These are phyloP conservation scores for Solanum hybrid DNA, from an alignment of 305 asterid genomes.

Conservation along the genomic window DNA sequence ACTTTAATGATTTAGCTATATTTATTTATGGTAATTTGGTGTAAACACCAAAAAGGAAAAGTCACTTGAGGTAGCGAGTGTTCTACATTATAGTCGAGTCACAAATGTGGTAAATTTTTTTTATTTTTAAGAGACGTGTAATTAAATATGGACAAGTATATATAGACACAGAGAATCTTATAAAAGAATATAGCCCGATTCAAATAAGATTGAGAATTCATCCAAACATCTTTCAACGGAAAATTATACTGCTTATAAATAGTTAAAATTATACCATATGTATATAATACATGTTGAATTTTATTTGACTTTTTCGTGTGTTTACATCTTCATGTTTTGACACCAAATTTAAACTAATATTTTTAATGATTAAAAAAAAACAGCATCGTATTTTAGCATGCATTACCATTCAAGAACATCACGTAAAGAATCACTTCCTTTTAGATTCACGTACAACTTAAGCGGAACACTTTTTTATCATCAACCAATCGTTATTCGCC, in stretches of 20 bases:
- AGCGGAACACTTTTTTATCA: neutral
- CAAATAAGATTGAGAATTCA: neutral
- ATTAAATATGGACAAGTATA: neutral
- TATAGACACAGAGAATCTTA: neutral
- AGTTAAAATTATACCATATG: too few species aligned
- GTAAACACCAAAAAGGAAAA: neutral
- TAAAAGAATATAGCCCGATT: neutral
- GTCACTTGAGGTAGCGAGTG: neutral
- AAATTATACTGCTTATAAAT: too few species aligned
- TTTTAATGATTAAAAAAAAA: neutral
- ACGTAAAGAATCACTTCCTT: neutral
- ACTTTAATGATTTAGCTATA: neutral
- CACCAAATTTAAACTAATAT: neutral
- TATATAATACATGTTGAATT: neutral
- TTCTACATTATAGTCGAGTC: neutral
- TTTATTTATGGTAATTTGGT: neutral
- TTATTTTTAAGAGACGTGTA: neutral
- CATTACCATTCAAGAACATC: neutral
- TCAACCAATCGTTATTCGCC: neutral
- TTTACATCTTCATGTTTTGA: too few species aligned
- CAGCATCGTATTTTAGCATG: neutral
- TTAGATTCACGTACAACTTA: neutral
- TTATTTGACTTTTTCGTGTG: neutral
- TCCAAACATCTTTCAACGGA: accelerated
- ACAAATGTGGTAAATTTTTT: neutral